Evolutionary conservation across 345 rosid genomes (phyloP), one percentile per base, ranked within the genome.

Genomic region (Zanthoxylum bungeanum): DNA sequence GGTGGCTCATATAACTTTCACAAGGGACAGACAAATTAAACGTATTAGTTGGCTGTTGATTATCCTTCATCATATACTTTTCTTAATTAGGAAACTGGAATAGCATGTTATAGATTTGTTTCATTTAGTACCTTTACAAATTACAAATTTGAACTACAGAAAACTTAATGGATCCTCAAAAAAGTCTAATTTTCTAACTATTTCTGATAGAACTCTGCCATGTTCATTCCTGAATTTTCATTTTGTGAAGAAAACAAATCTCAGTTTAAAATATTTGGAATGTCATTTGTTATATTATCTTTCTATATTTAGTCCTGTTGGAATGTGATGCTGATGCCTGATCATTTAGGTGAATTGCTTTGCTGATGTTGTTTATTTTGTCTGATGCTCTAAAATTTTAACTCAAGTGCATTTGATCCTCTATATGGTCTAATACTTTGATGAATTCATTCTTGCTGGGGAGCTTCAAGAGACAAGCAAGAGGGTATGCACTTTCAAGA

Each of bases 401-500:
- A 28, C 0, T 21, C 4, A 64, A 31, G 34, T 31, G 39, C 37
- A 44, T 14, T 17, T 44, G 21, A 27, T 16, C 27, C 56, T 21
- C 27, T 21, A 19, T 19, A 10, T 47, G 8, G 92, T 83, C 80
- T 94, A 79, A 90, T 94, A 69, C 97, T 94, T 19, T n/a, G 98
- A 92, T 57, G 97, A 94, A 73, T 94, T 94, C 86, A 94, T 94
- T 81, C 97, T 94, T 73, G 98, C 95, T n/a, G 98, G 98, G 17
- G 98, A 94, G 78, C 96, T 94, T 24, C 98, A 94, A 86, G 98
- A 94, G 86, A 94, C 98, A 74, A 94, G 98, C 92, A 94, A 93
- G 81, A 91, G 84, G 93, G 98, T 93, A 72, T 60, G 24, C 62
- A 9, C 34, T 34, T 66, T 44, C 31, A 31, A 9, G 21, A 24